Conservation (phyloP, 2,329 filamentous ascomycete genomes). For the Clarireedia hainanense region DNA sequence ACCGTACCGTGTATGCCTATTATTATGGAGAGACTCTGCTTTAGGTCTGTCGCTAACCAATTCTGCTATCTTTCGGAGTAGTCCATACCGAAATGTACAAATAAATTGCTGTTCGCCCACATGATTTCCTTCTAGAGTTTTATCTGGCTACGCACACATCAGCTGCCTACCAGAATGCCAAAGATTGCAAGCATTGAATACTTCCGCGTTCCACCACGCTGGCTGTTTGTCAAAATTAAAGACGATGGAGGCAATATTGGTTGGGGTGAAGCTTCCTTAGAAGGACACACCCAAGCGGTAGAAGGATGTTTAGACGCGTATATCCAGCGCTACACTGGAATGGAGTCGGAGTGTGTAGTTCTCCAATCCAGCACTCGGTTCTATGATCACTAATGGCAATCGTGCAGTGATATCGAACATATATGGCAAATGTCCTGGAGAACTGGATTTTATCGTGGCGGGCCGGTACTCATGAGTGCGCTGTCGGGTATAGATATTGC, state of each 20-base stretch:
- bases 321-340: constrained; percentile 51
- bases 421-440: constrained; percentile 72
- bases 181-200: constrained; percentile 63
- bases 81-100: no score
- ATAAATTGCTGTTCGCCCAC: no score
- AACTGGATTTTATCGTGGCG: constrained; percentile 67
- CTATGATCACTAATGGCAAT: neutral
- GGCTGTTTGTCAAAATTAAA: constrained; percentile 71
- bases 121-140: no score
- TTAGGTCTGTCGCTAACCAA: no score
- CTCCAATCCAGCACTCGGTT: no score
- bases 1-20: no score
- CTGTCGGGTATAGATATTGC: constrained; percentile 73
- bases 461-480: constrained; percentile 74
- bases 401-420: constrained; percentile 62
- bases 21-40: no score
- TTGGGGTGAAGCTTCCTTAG: constrained; percentile 69
- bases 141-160: no score
- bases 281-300: constrained; percentile 66
- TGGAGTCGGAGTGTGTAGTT: constrained; percentile 57
- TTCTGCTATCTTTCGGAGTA: no score
- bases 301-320: constrained; percentile 67
- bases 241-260: constrained; percentile 57
- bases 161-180: constrained; percentile 37
- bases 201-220: constrained; percentile 66